phyloP scores from a whole-genome alignment of 2,329 filamentous ascomycete genomes.

The Exophiala lecanii-corni region DNA sequence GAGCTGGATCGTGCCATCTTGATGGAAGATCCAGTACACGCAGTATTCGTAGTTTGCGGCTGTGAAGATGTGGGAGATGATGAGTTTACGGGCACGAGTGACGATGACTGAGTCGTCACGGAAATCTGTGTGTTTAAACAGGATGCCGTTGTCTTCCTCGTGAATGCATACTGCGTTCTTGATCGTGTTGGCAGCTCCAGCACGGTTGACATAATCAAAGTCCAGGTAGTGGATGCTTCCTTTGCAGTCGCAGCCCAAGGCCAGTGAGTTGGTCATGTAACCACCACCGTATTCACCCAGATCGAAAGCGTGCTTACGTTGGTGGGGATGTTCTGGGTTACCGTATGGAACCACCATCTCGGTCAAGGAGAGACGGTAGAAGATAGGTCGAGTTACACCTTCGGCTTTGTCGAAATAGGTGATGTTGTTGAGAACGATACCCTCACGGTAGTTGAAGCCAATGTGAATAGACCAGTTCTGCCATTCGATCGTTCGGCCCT shows the following conservation, averaged over 20 bases:
- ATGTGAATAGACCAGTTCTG: slow-evolving; percentile 93
- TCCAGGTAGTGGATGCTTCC: slow-evolving; percentile 89
- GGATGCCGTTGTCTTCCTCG: slow-evolving; percentile 84
- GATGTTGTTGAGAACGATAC: slow-evolving; percentile 85
- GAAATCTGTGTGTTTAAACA: slow-evolving; percentile 95
- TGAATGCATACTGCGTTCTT: slow-evolving; percentile 96
- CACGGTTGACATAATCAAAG: slow-evolving; percentile 61
- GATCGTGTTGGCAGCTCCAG: slow-evolving; percentile 71
- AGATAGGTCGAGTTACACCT: slow-evolving; percentile 68
- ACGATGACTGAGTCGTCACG: slow-evolving; percentile 82
- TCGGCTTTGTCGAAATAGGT: slow-evolving; percentile 72
- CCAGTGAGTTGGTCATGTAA: slow-evolving; percentile 46
- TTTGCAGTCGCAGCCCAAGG: slow-evolving; percentile 61
- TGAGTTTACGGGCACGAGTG: slow-evolving; percentile 77
- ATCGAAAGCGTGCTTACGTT: slow-evolving; percentile 46
- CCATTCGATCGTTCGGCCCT: slow-evolving; percentile 73
- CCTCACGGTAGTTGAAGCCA: slow-evolving; percentile 92
- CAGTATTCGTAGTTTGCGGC: slow-evolving; percentile 95
- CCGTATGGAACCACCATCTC: slow-evolving; percentile 88
- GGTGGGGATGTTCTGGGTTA: slow-evolving; percentile 46
- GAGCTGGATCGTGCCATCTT: slow-evolving; percentile 86
- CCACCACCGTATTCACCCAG: slow-evolving; percentile 45
- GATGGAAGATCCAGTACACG: slow-evolving; percentile 83
- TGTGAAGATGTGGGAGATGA: slow-evolving; percentile 89
- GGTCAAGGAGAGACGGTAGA: slow-evolving; percentile 82